Evolutionary conservation across 257 asterid species (phyloP), one percentile per base, ranked within the genome.

Genomic region (Marsdenia floribunda): DNA sequence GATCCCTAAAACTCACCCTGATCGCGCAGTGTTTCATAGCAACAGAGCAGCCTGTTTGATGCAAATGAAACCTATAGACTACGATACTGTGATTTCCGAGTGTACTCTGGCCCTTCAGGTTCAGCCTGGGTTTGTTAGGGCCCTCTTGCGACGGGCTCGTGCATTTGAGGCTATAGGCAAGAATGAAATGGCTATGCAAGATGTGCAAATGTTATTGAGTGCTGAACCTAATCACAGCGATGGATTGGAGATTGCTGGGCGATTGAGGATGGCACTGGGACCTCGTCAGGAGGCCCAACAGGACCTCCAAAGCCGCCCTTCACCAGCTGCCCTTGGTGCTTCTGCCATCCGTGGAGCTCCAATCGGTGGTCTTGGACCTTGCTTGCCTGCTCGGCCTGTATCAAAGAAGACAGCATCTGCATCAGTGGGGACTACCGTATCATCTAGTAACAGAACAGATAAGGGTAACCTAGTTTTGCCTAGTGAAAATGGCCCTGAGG

Each of bases 321-420:
- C 99, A 3, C 99, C 98, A 15, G 99, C 99, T 11, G 99, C 99
- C 12, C 93, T 95, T 58, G 99, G 99, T 53, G 99, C 99, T 54
- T 95, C 99, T 75, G 99, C 99, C 0, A 92, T 93, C 33, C 94
- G 97, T 40, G 97, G 97, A 73, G 97, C 97, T 29, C 97, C 99
- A 10, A 82, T 92, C 79, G 92, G 86, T 18, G 99, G 99, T 37
- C 89, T 90, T 49, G 97, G 98, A 0, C 97, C 99, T 18, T 90
- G 99, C 78, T 81, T 95, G 84, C 97, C 99, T 2, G 93, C 98
- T 60, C 82, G 98, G 68, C 89, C 96, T 6, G 87, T 73, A 5
- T 79, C 96, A 15, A 92, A 89, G 90, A 95, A 92, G 85, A 80
- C 88, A 2, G 77, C 77, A 4, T 38, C 85, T 37, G 57, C 85